These are phyloP conservation scores for Datisca glomerata DNA, from an alignment of 306 rosid genomes.

Conservation along the genomic window DNA sequence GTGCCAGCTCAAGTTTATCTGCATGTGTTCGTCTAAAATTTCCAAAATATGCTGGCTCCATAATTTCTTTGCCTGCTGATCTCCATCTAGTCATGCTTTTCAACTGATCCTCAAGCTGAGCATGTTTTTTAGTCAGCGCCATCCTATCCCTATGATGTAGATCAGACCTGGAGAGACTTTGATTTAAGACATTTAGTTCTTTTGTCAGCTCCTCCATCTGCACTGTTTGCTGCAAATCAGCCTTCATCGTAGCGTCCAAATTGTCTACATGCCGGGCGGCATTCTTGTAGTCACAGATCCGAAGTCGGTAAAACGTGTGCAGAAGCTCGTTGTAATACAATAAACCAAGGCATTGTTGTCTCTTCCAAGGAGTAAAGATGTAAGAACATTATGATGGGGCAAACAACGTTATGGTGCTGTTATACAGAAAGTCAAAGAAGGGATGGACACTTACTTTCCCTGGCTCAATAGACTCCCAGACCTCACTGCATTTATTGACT, in stretches of 20 bases:
- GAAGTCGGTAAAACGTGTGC: constrained; percentile 77
- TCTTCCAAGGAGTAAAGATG: constrained; percentile 23
- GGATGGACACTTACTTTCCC: constrained; percentile 51
- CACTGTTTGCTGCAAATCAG: constrained; percentile 58
- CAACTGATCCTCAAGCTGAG: constrained; percentile 54
- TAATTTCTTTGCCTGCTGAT: constrained; percentile 35
- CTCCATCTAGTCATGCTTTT: constrained; percentile 31
- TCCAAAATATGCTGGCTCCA: constrained; percentile 83
- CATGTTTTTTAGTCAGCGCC: constrained; percentile 75
- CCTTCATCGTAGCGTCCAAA: constrained; percentile 87
- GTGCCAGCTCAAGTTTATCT: constrained; percentile 87
- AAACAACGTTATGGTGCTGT: no score
- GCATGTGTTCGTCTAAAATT: constrained; percentile 51
- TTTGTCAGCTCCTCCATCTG: constrained; percentile 47
- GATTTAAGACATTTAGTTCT: constrained; percentile 64
- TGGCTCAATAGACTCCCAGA: constrained; percentile 66
- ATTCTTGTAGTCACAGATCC: constrained; percentile 91
- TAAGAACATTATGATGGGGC: no score
- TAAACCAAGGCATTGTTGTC: constrained; percentile 65
- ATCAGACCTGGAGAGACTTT: constrained; percentile 75
- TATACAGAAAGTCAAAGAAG: no score
- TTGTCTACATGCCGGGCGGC: constrained; percentile 80
- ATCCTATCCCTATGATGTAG: constrained; percentile 66
- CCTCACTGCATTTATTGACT: constrained; percentile 54
- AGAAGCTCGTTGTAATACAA: constrained; percentile 82